A percentile compares a stretch with the other conserved stretches of the same genome.
Conservation (phyloP, 306 rosid genomes). For the Nissolia schottii region DNA sequence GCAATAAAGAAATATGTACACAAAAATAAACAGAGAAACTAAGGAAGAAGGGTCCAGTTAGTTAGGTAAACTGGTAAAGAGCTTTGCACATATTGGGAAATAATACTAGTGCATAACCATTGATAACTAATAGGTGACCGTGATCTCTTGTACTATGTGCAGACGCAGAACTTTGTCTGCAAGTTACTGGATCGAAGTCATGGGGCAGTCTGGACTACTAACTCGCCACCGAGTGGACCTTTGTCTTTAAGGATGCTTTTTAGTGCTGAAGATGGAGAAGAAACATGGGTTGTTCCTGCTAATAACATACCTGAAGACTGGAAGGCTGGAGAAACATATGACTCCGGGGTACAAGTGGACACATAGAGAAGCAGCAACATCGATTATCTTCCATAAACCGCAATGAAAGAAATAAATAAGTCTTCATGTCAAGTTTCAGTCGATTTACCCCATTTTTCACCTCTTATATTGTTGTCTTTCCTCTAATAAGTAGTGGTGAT, state of each 20-base stretch:
- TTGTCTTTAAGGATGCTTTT: constrained; percentile 71
- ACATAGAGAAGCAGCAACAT: constrained; percentile 18
- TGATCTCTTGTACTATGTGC: constrained; percentile 18
- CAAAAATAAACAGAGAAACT: background rate
- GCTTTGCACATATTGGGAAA: background rate
- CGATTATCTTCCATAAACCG: constrained; percentile 10
- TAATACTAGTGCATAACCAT: background rate
- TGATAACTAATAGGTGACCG: background rate
- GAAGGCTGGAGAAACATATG: constrained; percentile 74
- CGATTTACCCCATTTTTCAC: background rate
- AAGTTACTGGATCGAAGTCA: constrained; percentile 64
- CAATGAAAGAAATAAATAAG: constrained; percentile 23
- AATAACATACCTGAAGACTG: constrained; percentile 72
- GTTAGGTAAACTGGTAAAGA: constrained; percentile 9
- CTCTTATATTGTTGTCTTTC: background rate
- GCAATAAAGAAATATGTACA: background rate
- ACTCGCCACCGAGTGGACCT: constrained; percentile 76
- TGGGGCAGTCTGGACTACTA: constrained; percentile 82
- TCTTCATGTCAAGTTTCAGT: background rate
- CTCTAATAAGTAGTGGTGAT: background rate
- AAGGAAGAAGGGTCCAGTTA: background rate
- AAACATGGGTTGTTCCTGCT: constrained; percentile 76
- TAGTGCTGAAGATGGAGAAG: constrained; percentile 66
- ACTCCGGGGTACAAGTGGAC: constrained; percentile 82
- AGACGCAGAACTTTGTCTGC: constrained; percentile 69